Evolutionary conservation across 495 filamentous ascomycete genomes (phyloP).

Genomic region (Aspergillus nidulans): DNA sequence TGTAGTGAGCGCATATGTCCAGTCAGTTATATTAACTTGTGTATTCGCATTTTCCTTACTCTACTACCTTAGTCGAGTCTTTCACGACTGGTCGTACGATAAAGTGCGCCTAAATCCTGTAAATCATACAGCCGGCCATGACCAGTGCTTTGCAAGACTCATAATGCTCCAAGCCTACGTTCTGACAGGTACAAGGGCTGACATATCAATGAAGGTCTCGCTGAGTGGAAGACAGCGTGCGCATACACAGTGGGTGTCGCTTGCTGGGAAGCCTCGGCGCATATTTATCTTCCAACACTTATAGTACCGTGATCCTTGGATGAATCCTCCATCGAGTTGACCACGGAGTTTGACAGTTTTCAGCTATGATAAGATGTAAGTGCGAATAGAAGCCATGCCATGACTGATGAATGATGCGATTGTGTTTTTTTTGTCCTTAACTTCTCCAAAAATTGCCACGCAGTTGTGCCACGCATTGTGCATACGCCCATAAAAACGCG

Average conservation of each 20-base stretch:
- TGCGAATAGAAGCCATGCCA: no score
- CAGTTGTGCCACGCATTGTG: neutral
- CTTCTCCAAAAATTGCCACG: constrained; percentile 8
- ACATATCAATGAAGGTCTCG: constrained; percentile 35
- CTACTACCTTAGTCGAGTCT: constrained; percentile 24
- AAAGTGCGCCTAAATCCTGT: constrained; percentile 30
- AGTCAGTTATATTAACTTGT: neutral
- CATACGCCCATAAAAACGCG: neutral
- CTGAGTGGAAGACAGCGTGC: constrained; percentile 34
- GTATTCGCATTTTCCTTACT: neutral
- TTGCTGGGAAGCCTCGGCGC: constrained; percentile 34
- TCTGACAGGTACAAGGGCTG: no score
- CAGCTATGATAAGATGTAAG: no score
- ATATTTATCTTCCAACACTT: constrained; percentile 38
- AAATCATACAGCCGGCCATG: constrained; percentile 30
- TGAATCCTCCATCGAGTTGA: constrained; percentile 22
- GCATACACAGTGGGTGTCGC: constrained; percentile 33
- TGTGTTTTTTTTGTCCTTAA: no score
- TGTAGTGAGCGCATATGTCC: neutral
- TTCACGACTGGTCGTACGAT: constrained; percentile 38
- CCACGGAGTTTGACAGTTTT: no score
- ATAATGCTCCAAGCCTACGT: no score
- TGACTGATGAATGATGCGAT: no score
- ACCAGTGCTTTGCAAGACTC: constrained; percentile 26
- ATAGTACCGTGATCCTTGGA: constrained; percentile 21